Percentiles rank a stretch among this genome's conserved stretches.
These are phyloP conservation scores for Triangularia setosa DNA, from an alignment of 2,329 filamentous ascomycete genomes.

Conservation along the genomic window DNA sequence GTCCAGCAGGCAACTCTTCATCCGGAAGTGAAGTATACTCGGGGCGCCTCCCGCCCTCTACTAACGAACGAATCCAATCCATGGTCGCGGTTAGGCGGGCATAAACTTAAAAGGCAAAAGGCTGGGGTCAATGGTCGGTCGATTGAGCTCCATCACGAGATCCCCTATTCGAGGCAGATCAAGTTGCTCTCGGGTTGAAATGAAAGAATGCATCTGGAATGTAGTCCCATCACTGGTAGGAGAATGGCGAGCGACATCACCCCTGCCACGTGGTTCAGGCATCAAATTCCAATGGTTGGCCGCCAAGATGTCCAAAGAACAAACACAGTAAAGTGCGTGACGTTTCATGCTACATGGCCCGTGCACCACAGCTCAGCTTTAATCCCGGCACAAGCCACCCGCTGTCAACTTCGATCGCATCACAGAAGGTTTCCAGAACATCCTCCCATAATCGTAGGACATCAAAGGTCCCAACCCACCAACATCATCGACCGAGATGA, in stretches of 20 bases:
- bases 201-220: not conserved
- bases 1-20: not conserved
- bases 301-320: constrained; percentile 2
- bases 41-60: not conserved
- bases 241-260: not conserved
- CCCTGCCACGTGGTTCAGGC: constrained; percentile 7
- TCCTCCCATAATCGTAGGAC: not conserved
- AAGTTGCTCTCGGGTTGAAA: not conserved
- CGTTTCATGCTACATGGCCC: not conserved
- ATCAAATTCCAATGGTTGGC: not conserved
- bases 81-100: not conserved
- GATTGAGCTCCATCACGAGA: not conserved
- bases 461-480: not conserved
- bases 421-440: constrained; percentile 1
- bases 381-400: not conserved
- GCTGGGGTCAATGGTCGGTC: not conserved
- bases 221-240: not conserved
- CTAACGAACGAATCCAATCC: not conserved
- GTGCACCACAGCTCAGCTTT: not conserved
- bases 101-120: not conserved
- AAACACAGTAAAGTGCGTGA: not conserved
- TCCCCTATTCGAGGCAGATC: not conserved
- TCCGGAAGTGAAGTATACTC: not conserved
- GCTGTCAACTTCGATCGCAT: not conserved
- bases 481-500: not conserved